These are phyloP conservation scores for Trichomonascaceae sp. DNA, from an alignment of 1,139 yeast species.

Conservation along the genomic window DNA sequence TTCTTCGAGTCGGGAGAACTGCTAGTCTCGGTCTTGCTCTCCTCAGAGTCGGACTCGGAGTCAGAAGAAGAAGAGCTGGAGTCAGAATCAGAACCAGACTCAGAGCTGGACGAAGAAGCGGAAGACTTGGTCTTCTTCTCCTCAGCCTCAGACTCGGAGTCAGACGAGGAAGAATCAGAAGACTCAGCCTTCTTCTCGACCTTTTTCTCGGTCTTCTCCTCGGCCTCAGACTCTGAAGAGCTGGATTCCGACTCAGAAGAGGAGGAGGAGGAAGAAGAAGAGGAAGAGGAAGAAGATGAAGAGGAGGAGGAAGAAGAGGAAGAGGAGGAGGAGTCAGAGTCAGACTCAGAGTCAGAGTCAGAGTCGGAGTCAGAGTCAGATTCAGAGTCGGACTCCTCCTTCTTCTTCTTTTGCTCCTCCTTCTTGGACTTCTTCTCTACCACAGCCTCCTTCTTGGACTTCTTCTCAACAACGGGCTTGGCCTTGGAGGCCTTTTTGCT, in stretches of 20 bases:
- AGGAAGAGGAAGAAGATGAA: conserved; percentile 5
- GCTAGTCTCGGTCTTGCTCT: conserved; percentile 13
- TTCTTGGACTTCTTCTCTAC: conserved; percentile 16
- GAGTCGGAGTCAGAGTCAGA: conserved; percentile 15
- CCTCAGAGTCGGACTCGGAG: conserved; percentile 13
- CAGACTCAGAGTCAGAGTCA: conserved; percentile 11
- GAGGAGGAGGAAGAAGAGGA: conserved; percentile 20
- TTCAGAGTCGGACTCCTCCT: conserved; percentile 18
- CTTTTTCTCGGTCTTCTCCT: conserved; percentile 15
- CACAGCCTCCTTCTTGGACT: conserved; percentile 20
- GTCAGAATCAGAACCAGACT: conserved; percentile 15
- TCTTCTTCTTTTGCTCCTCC: conserved; percentile 17
- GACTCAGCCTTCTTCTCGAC: conserved; percentile 15
- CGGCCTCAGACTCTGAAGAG: conserved; percentile 20
- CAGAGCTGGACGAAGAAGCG: conserved; percentile 11
- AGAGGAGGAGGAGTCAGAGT: conserved; percentile 5
- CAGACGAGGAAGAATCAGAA: conserved; percentile 21
- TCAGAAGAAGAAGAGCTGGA: conserved; percentile 10
- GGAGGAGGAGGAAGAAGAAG: neutral
- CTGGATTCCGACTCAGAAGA: conserved; percentile 17
- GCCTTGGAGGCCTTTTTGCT: conserved; percentile 9
- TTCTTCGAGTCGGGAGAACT: conserved; percentile 14
- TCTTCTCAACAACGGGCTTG: conserved; percentile 11
- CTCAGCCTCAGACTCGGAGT: conserved; percentile 25
- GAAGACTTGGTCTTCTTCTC: conserved; percentile 16